phyloP scores from a whole-genome alignment of 441 rosid species.

The Cnidoscolus chayamansa region DNA sequence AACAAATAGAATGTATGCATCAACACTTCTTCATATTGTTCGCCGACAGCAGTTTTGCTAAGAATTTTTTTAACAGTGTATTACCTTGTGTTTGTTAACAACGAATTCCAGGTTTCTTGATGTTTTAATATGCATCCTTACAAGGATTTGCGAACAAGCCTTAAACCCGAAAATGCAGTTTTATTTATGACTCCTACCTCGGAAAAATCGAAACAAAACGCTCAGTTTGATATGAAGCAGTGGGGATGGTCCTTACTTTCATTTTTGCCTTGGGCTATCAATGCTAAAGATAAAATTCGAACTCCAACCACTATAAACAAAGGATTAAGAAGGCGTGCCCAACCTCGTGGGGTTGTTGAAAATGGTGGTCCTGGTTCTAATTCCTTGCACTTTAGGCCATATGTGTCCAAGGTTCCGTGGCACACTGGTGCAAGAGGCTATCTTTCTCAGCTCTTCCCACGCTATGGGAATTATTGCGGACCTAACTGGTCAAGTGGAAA shows the following conservation, averaged over 20 bases:
- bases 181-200: not conserved
- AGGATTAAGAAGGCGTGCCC: constrained; percentile 52
- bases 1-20: not conserved
- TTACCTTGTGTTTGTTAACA: constrained; percentile 15
- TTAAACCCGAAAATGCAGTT: constrained; percentile 30
- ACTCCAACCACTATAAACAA: constrained; percentile 39
- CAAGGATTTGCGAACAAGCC: constrained; percentile 38
- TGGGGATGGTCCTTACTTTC: constrained; percentile 65
- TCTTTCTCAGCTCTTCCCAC: constrained; percentile 89
- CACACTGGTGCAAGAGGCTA: constrained; percentile 84
- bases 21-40: not conserved
- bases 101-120: constrained; percentile 44
- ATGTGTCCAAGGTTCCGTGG: constrained; percentile 94
- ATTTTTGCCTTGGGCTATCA: constrained; percentile 47
- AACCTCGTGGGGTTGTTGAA: constrained; percentile 25
- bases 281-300: constrained; percentile 25
- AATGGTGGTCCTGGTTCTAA: constrained; percentile 19
- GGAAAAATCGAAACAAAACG: constrained; percentile 38
- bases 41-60: constrained; percentile 19
- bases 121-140: constrained; percentile 25
- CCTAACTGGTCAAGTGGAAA: constrained; percentile 99
- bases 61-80: constrained; percentile 9
- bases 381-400: constrained; percentile 75
- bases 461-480: constrained; percentile 94
- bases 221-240: constrained; percentile 38